These are phyloP conservation scores for Zalerion maritima DNA, from an alignment of 495 filamentous ascomycete genomes.

Conservation along the genomic window DNA sequence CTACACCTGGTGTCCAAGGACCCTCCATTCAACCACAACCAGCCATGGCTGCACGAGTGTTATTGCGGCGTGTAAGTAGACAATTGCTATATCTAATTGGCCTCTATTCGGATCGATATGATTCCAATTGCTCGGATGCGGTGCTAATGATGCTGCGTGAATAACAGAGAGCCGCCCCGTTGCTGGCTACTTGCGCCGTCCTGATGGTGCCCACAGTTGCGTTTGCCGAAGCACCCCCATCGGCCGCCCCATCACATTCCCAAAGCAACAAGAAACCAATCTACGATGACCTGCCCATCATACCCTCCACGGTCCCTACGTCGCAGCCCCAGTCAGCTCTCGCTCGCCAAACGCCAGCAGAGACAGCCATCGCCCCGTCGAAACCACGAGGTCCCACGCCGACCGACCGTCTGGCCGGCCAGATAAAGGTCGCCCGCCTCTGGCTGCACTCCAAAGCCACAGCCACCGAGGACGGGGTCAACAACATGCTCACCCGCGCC, in stretches of 20 bases:
- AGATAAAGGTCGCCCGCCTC: constrained; percentile 67
- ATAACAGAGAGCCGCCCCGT: constrained; percentile 26
- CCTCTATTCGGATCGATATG: constrained; percentile 3
- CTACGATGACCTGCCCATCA: constrained; percentile 57
- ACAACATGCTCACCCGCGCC: constrained; percentile 54
- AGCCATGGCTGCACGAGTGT: constrained; percentile 37
- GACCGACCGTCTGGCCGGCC: constrained; percentile 76
- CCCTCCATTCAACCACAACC: constrained; percentile 4
- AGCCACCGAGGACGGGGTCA: constrained; percentile 60
- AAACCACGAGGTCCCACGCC: constrained; percentile 56
- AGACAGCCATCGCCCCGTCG: constrained; percentile 1
- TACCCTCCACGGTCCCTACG: constrained; percentile 18
- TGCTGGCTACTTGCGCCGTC: constrained; percentile 31
- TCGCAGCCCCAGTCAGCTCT: constrained; percentile 13
- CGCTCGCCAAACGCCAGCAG: neutral
- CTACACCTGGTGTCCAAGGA: constrained; percentile 5
- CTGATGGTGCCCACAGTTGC: constrained; percentile 30
- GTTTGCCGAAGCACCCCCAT: constrained; percentile 26
- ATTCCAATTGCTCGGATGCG: constrained; percentile 1
- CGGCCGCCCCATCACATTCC: neutral
- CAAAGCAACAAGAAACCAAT: constrained; percentile 59
- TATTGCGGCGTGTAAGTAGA: constrained; percentile 31
- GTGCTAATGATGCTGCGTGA: constrained; percentile 8
- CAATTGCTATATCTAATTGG: neutral
- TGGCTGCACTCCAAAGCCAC: constrained; percentile 62